Evolutionary conservation across 352 stramenopile genomes (phyloP).

Genomic region (Thraustochytrium sp.): DNA sequence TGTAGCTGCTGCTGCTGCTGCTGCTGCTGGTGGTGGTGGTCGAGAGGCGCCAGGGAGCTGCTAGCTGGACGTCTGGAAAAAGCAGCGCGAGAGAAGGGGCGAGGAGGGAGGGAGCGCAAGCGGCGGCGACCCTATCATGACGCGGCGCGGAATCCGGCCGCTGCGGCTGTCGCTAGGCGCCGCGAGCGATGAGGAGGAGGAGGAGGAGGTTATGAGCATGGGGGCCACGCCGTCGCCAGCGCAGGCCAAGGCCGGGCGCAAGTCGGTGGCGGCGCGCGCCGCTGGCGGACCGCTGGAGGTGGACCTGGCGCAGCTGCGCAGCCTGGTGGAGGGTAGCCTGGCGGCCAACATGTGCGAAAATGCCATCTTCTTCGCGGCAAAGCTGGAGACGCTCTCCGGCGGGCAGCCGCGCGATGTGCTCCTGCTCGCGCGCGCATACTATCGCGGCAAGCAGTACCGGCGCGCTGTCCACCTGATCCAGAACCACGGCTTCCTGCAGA

Average conservation of each 20-base stretch:
- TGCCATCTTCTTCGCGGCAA: conserved; percentile 37
- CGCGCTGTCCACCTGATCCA: conserved; percentile 34
- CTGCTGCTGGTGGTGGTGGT: too few species aligned
- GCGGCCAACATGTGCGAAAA: conserved; percentile 26
- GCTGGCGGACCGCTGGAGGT: background rate
- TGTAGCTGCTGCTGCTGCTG: too few species aligned
- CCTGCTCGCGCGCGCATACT: conserved; percentile 60
- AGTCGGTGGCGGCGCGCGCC: background rate
- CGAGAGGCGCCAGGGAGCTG: too few species aligned
- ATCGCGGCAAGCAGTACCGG: conserved; percentile 14
- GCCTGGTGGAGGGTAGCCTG: background rate
- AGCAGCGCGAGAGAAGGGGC: background rate
- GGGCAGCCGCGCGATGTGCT: conserved; percentile 57
- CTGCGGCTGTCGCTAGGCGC: background rate
- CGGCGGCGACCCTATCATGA: background rate
- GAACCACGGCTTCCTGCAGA: conserved; percentile 17
- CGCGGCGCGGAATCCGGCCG: background rate
- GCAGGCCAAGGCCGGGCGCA: background rate
- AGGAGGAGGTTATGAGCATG: background rate
- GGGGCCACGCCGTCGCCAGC: background rate
- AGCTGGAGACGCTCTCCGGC: conserved; percentile 55
- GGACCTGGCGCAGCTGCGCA: background rate
- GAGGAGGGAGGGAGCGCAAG: too few species aligned
- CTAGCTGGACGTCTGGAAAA: too few species aligned
- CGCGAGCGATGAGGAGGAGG: background rate